These are phyloP conservation scores for Pluteus cervinus DNA, from an alignment of 768 basidiomycete species.

Conservation along the genomic window DNA sequence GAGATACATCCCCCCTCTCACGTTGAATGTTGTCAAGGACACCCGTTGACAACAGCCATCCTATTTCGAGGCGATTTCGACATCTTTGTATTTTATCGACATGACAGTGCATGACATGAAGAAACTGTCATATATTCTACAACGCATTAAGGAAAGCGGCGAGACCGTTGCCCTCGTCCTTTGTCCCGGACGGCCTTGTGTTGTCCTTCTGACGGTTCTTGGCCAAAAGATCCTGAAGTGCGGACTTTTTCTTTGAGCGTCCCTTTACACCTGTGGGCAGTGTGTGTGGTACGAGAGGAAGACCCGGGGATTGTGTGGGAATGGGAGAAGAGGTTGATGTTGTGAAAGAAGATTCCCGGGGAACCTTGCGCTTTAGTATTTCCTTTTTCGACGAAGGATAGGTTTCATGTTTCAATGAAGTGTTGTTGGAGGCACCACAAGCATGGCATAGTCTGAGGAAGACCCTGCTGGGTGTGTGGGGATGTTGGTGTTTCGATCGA, in stretches of 20 bases:
- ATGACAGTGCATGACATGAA: constrained; percentile 2
- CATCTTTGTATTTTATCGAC: too few species aligned
- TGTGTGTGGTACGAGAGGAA: constrained; percentile 6
- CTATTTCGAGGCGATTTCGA: too few species aligned
- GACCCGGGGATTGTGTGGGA: neutral
- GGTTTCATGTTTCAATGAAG: constrained; percentile 11
- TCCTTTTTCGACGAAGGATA: constrained; percentile 13
- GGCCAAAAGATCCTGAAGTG: constrained; percentile 58
- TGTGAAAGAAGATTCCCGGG: too few species aligned
- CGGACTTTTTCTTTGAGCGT: constrained; percentile 48
- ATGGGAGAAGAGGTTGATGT: constrained; percentile 5
- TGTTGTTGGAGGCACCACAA: constrained; percentile 21
- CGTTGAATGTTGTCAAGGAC: too few species aligned
- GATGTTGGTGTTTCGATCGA: constrained; percentile 19
- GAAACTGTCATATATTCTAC: constrained; percentile 10
- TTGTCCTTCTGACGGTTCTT: constrained; percentile 51
- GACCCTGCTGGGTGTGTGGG: constrained; percentile 9
- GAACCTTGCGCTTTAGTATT: too few species aligned
- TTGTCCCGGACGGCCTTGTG: constrained; percentile 26
- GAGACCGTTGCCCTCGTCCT: constrained; percentile 31
- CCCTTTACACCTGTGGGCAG: constrained; percentile 18
- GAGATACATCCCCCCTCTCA: too few species aligned
- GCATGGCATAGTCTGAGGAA: constrained; percentile 22
- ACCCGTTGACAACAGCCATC: too few species aligned
- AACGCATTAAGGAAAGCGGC: constrained; percentile 49